Conservation (phyloP, 129 eudicot species). For the Gnaphalium uliginosum region DNA sequence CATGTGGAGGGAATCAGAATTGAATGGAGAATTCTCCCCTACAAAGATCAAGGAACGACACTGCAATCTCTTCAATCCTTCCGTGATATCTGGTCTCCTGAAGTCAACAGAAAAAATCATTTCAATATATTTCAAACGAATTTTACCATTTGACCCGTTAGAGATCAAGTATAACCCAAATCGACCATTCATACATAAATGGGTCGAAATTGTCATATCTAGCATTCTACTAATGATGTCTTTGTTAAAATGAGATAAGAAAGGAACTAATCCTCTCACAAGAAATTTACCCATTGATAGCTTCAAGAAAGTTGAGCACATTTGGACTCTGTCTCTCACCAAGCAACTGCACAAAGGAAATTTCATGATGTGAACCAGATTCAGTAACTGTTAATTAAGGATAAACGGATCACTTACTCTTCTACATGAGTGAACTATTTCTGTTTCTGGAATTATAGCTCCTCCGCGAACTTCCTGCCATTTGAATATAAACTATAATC, state of each 20-base stretch:
- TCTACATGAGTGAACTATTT: slow-evolving; percentile 77
- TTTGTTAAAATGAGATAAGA: not conserved
- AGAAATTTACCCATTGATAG: slow-evolving; percentile 60
- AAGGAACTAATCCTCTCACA: not conserved
- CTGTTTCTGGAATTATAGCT: slow-evolving; percentile 73
- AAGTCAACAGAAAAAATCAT: not conserved
- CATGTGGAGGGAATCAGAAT: slow-evolving; percentile 82
- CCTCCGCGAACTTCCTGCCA: slow-evolving; percentile 85
- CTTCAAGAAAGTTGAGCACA: slow-evolving; percentile 77
- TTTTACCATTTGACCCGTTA: not conserved
- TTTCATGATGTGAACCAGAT: not conserved
- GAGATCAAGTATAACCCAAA: not conserved
- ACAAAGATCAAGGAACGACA: slow-evolving; percentile 83
- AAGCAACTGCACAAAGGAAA: slow-evolving; percentile 62
- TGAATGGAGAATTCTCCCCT: slow-evolving; percentile 90
- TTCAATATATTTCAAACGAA: not conserved
- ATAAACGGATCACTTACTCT: slow-evolving; percentile 49
- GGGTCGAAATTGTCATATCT: not conserved
- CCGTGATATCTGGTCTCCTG: slow-evolving; percentile 91
- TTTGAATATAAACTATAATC: slow-evolving; percentile 4
- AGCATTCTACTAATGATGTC: not conserved
- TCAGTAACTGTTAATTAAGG: not conserved
- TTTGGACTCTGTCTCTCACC: slow-evolving; percentile 84
- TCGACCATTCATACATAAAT: not conserved
- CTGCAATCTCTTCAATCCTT: slow-evolving; percentile 59